Evolutionary conservation across 2,329 filamentous ascomycete genomes (phyloP), one percentile per base, ranked within the genome.

Genomic region (Fusarium hainanense): DNA sequence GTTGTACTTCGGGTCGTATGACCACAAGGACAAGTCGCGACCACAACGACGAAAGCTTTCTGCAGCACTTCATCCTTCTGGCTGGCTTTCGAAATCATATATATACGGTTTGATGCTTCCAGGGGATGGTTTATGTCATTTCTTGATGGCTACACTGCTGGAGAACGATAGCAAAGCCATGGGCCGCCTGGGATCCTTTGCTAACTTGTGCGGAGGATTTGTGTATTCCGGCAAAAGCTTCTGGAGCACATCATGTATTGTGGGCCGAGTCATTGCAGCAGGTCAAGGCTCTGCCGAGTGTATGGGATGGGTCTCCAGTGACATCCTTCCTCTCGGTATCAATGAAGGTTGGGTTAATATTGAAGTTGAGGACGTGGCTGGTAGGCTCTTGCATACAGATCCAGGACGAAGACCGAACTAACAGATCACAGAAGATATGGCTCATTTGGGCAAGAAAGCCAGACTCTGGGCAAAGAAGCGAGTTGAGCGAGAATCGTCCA

Each of bases 61-160:
- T 18, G 87, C 88, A 4, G 85, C 85, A 3, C 79, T 90, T 23
- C 85, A 89, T 64, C 80, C 85, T 4, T 84, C 86, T 1, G 89
- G 90, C 3, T 92, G 89, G 90, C 82, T 92, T 20, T 90, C 89
- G 7, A 89, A 89, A 75, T 90, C 88, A 25, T 92, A 90, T 70
- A 80, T 91, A 10, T 91, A 88, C 34, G 89, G 89, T 1, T 76
- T 92, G 46, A 84, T 91, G 73, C 80, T 92, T 11, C 90, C 89
- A 0, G 89, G 89, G 5, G 89, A 92, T 68, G 83, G 84, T 3
- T 73, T 91, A 28, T 84, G 85, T 52, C 89, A 91, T 74, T 85
- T 90, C 62, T 81, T 92, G 47, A 92, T 92, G 83, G 86, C 89
- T 3, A 88, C 89, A 6, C 78, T 92, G 51, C 77, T 92, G 8